A percentile compares a stretch with the other conserved stretches of the same genome.
These are phyloP conservation scores for Cetradonia linearis DNA, from an alignment of 495 filamentous ascomycete species.

Conservation along the genomic window DNA sequence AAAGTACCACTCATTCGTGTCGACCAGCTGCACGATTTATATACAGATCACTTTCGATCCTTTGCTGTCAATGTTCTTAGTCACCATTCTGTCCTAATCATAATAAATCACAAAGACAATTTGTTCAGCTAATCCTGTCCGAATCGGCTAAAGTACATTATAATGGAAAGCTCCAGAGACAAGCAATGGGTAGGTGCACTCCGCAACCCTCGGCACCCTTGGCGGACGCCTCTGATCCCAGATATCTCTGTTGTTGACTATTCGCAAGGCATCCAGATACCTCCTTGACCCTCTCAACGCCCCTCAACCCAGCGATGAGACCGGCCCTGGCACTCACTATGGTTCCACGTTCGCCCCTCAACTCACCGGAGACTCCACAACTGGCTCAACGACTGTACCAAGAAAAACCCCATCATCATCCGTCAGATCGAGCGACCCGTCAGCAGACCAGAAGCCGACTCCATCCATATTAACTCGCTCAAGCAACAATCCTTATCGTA, in stretches of 20 bases:
- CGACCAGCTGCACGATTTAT: background rate
- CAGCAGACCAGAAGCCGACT: constrained; percentile 11
- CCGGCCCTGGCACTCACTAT: constrained; percentile 41
- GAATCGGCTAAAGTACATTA: background rate
- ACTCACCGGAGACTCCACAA: constrained; percentile 6
- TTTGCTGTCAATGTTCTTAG: background rate
- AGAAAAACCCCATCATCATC: constrained; percentile 19
- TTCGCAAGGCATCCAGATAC: constrained; percentile 36
- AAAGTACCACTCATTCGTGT: background rate
- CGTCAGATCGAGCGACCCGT: constrained; percentile 10
- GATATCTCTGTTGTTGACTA: background rate
- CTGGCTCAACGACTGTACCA: constrained; percentile 18
- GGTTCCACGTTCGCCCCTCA: constrained; percentile 25
- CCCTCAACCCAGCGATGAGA: constrained; percentile 44
- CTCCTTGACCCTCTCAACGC: constrained; percentile 49
- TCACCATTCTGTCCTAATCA: background rate
- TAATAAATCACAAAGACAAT: too few relatives aligned
- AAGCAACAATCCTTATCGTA: constrained; percentile 35
- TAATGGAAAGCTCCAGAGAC: constrained; percentile 31
- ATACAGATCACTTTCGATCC: too few relatives aligned
- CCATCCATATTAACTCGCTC: constrained; percentile 20
- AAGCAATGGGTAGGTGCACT: constrained; percentile 31
- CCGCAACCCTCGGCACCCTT: background rate
- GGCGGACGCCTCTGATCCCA: background rate
- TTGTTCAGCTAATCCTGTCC: background rate